Conservation (phyloP, 2,329 filamentous ascomycete genomes). For the Aspergillus brasiliensis region DNA sequence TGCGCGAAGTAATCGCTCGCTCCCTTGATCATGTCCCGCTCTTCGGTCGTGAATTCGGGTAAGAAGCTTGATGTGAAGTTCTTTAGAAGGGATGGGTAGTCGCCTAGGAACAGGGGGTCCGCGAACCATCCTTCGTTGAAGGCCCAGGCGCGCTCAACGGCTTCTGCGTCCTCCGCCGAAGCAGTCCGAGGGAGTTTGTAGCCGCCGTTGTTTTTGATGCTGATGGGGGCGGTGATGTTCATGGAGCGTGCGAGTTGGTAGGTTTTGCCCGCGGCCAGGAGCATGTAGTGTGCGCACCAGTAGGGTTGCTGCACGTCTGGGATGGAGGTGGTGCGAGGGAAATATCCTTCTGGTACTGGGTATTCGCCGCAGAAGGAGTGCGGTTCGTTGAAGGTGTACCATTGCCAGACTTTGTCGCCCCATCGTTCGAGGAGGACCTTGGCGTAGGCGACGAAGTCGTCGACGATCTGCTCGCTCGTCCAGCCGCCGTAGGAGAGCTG, state of each 20-base stretch:
- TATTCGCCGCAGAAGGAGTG: slow-evolving; percentile 3
- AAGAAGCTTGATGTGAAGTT: not conserved
- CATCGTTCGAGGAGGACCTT: slow-evolving; percentile 33
- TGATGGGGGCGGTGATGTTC: not conserved
- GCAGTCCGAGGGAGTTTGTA: not conserved
- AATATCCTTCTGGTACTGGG: not conserved
- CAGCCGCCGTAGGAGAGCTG: slow-evolving; percentile 39
- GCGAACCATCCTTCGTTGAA: slow-evolving; percentile 6
- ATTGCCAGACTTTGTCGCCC: slow-evolving; percentile 32
- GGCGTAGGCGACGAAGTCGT: slow-evolving; percentile 26
- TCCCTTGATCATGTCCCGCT: not conserved
- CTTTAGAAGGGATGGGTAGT: not conserved
- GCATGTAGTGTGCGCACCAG: slow-evolving; percentile 6
- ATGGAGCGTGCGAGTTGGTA: slow-evolving; percentile 1
- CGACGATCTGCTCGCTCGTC: not conserved
- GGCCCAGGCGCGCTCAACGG: slow-evolving; percentile 3
- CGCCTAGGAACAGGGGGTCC: not conserved
- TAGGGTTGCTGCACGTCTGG: not conserved
- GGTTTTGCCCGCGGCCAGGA: not conserved
- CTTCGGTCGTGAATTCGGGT: not conserved
- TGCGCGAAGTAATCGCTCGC: slow-evolving; percentile 1
- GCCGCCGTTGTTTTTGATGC: slow-evolving; percentile 2
- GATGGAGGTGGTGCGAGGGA: not conserved
- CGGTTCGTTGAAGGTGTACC: slow-evolving; percentile 40
- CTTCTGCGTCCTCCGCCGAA: not conserved